These are phyloP conservation scores for Fusarium drepaniforme DNA, from an alignment of 2,329 filamentous ascomycete species.

Conservation along the genomic window DNA sequence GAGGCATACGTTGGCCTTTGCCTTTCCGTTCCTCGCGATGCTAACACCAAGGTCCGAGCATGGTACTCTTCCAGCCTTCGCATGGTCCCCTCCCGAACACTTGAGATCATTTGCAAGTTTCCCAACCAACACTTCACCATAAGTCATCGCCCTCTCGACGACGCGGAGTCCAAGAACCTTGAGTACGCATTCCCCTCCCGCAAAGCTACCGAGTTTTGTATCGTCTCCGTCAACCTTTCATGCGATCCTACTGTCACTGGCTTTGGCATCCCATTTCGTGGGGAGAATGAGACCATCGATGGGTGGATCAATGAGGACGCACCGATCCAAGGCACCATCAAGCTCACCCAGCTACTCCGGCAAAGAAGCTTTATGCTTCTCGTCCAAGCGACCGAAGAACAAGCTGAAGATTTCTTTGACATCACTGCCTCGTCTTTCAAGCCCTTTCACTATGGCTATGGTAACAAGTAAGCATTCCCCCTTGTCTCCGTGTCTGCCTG, in stretches of 20 bases:
- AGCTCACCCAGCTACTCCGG: neutral
- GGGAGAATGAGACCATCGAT: fast-evolving
- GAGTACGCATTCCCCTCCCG: no score
- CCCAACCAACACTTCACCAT: no score
- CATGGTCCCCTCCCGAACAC: no score
- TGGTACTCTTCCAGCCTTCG: no score
- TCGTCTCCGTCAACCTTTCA: neutral
- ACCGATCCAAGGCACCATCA: neutral
- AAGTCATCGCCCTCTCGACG: no score
- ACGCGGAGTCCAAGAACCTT: no score
- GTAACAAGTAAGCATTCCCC: no score
- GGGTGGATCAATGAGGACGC: neutral
- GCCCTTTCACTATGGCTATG: neutral
- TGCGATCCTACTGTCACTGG: neutral
- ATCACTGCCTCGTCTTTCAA: fast-evolving
- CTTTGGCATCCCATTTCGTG: neutral
- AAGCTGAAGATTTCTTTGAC: fast-evolving
- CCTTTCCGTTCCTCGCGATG: no score
- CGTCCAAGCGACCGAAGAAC: fast-evolving
- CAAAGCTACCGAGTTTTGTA: neutral
- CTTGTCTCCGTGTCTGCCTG: no score
- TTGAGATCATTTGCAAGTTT: no score
- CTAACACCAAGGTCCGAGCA: no score
- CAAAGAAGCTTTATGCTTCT: neutral
- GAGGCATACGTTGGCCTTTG: neutral